Conservation (phyloP, 192 early-diverging fungal genomes). For the Coemansia sp. region DNA sequence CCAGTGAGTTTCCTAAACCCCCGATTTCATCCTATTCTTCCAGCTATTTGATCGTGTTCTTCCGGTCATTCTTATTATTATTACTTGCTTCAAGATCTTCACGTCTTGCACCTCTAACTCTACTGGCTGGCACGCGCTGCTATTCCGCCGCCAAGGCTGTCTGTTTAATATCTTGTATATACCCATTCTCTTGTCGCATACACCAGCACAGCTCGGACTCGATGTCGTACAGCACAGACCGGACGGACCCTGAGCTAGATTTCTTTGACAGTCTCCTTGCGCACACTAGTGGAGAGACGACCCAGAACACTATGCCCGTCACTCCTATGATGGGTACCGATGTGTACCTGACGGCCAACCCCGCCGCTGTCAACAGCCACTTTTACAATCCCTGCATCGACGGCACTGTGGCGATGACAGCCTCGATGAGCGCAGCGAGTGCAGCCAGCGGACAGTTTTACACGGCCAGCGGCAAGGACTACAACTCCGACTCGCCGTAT, state of each 20-base stretch:
- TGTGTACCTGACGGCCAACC: constrained; percentile 10
- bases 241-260: not conserved
- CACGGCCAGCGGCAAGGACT: not conserved
- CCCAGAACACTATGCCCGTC: constrained; percentile 23
- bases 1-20: not conserved
- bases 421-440: not conserved
- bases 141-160: not conserved
- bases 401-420: not conserved
- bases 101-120: not conserved
- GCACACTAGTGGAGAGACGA: not conserved
- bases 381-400: constrained; percentile 6
- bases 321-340: constrained; percentile 36
- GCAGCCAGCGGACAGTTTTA: constrained; percentile 2
- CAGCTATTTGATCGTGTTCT: not conserved
- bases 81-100: not conserved
- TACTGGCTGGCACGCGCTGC: not conserved
- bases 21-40: not conserved
- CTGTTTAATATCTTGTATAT: not conserved
- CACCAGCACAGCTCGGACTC: not conserved
- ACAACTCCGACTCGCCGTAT: not conserved
- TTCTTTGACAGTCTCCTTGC: constrained; percentile 4
- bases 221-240: constrained; percentile 6
- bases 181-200: not conserved
- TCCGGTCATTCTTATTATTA: not conserved
- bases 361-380: constrained; percentile 7